These are phyloP conservation scores for Immersiporthe knoxdaviesiana DNA, from an alignment of 2,329 filamentous ascomycete genomes.

Conservation along the genomic window DNA sequence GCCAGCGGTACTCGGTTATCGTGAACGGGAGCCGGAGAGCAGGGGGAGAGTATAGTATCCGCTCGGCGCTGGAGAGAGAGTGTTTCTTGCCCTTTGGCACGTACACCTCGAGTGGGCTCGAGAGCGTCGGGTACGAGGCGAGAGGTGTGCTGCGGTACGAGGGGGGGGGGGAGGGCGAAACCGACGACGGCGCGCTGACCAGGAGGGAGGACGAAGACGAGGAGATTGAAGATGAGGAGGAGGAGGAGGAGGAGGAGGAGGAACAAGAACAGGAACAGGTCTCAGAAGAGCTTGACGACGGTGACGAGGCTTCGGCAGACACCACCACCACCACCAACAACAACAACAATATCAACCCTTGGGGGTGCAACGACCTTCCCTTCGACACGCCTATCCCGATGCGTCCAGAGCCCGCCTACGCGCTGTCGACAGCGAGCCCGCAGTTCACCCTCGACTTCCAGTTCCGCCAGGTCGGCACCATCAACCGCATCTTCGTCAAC, in stretches of 20 bases:
- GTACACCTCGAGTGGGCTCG: constrained; percentile 38
- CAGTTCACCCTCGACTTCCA: constrained; percentile 40
- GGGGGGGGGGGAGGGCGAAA: constrained; percentile 19
- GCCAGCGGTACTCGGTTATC: constrained; percentile 45
- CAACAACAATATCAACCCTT: constrained; percentile 22
- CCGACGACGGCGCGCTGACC: no score
- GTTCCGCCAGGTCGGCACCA: constrained; percentile 41
- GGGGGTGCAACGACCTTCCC: constrained; percentile 42
- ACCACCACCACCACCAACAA: constrained; percentile 5
- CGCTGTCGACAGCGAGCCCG: constrained; percentile 37
- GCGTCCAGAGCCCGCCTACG: constrained; percentile 36
- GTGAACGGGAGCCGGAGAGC: constrained; percentile 38
- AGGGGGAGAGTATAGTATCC: constrained; percentile 41
- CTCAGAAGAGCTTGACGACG: no score
- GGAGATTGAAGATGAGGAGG: no score
- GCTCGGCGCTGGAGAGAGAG: constrained; percentile 40
- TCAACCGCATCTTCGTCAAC: constrained; percentile 44
- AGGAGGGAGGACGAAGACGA: no score
- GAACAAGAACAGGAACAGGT: no score
- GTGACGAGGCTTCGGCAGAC: neutral
- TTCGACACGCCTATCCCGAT: constrained; percentile 41
- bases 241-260: no score
- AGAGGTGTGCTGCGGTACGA: constrained; percentile 40
- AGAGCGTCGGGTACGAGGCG: constrained; percentile 35
- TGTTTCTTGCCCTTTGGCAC: constrained; percentile 42